These are phyloP conservation scores for Marsdenia floribunda DNA, from an alignment of 257 asterid genomes.

Conservation along the genomic window DNA sequence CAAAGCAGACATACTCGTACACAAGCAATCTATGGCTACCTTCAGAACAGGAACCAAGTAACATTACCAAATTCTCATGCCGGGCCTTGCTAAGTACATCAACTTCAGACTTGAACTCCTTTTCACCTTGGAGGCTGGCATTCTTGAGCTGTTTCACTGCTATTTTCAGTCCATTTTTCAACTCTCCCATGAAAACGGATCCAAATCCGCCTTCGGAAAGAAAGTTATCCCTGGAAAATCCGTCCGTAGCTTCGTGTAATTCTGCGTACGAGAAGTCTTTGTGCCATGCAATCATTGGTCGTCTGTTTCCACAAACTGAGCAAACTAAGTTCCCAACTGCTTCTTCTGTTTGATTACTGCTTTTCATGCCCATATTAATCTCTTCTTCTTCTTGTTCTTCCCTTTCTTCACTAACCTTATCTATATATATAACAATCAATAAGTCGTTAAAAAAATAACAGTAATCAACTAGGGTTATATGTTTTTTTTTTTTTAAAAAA, in stretches of 20 bases:
- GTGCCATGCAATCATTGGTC: slow-evolving; percentile 43
- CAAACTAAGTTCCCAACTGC: slow-evolving; percentile 37
- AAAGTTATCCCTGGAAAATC: slow-evolving; percentile 38
- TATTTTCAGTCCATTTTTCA: slow-evolving; percentile 41
- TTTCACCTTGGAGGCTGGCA: slow-evolving; percentile 72
- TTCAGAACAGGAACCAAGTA: slow-evolving; percentile 60
- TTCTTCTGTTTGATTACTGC: slow-evolving; percentile 6
- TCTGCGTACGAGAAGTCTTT: slow-evolving; percentile 44
- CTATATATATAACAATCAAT: no score
- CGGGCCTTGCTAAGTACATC: slow-evolving; percentile 57
- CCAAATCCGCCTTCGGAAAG: slow-evolving; percentile 81
- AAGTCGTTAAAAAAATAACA: no score
- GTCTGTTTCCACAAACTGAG: slow-evolving; percentile 45
- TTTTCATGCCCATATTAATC: neutral
- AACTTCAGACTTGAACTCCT: slow-evolving; percentile 63
- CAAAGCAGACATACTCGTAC: slow-evolving; percentile 68
- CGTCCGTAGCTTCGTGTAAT: slow-evolving; percentile 49
- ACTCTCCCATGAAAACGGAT: slow-evolving; percentile 41
- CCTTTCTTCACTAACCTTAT: slow-evolving; percentile 4
- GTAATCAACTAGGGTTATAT: no score
- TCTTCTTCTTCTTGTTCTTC: slow-evolving; percentile 8
- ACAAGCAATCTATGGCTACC: slow-evolving; percentile 59
- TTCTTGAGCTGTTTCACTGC: slow-evolving; percentile 69
- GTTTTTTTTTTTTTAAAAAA: no score
- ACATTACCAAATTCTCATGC: slow-evolving; percentile 61